Evolutionary conservation across 306 rosid species (phyloP), one percentile per base, ranked within the genome.

Genomic region (Astragalus glycyphyllos): DNA sequence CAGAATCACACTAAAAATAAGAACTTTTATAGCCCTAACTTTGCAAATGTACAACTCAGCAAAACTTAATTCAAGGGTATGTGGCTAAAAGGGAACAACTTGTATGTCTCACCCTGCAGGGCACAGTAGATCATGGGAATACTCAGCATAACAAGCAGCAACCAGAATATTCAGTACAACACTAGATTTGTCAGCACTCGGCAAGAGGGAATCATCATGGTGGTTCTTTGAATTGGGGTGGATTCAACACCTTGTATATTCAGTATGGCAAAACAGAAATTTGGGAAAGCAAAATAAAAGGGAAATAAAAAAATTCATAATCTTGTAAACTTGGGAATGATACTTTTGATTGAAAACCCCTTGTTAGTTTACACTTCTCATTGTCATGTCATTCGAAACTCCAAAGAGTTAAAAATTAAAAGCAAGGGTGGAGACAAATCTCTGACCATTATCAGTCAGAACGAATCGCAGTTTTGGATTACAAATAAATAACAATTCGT

Each of bases 11-110:
- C 72, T 17, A 61, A 40, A 71, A 76, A 13, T 12, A 63, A 14
- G 53, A 51, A 53, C 46, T 58, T n/a, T 70, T 68, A 64, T 38
- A 86, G 57, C 65, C 79, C 84, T 29, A 65, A 58, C 11, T 13
- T 41, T 49, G 47, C 6, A 26, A 75, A 56, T 71, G 16, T 37
- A 54, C 66, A 70, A 58, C 81, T 38, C 65, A 65, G 55, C 42
- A 41, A 55, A 72, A 58, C 65, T 2, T 17, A 79, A 31, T 46
- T 73, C 68, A 55, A 70, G 78, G 83, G 44, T 70, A 71, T 66
- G 8, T 56, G 68, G 74, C 87, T 10, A 35, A 35, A 35, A 35
- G 38, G 38, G 38, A 35, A 35, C 38, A 5, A 4, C 1, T 5
- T 35, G 38, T 35, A 35, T 35, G 7, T 35, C 38, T 35, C 38